These are phyloP conservation scores for Russula griseocarnosa DNA, from an alignment of 768 basidiomycete genomes.

Conservation along the genomic window DNA sequence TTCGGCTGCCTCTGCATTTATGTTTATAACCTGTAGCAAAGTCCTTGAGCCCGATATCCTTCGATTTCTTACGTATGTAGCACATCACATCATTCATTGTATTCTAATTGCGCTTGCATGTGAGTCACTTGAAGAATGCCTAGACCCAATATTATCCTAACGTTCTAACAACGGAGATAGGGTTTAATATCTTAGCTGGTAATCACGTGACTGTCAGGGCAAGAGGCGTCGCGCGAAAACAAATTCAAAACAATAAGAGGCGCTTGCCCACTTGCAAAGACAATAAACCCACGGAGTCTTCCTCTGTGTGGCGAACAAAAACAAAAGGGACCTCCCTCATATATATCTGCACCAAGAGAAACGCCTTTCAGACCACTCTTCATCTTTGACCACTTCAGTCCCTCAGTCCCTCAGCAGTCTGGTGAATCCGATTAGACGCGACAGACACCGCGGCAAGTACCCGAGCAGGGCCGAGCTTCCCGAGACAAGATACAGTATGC, in stretches of 20 bases:
- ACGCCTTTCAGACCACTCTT: not conserved
- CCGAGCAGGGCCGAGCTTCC: no score
- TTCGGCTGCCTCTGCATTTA: conserved; percentile 1
- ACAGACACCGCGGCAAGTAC: no score
- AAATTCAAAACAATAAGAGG: no score
- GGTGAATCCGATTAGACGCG: not conserved
- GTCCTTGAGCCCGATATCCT: conserved; percentile 11
- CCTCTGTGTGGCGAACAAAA: conserved; percentile 14
- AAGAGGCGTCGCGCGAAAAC: not conserved
- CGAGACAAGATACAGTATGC: not conserved
- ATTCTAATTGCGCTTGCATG: conserved; percentile 4
- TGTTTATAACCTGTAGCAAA: conserved; percentile 23
- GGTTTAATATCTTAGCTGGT: not conserved
- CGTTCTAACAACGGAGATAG: no score
- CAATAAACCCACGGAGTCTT: conserved; percentile 8
- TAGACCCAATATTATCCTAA: not conserved
- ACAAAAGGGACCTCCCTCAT: conserved; percentile 12
- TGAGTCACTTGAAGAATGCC: not conserved
- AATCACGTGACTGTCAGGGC: not conserved
- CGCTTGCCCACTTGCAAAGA: not conserved
- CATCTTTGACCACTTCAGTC: conserved; percentile 14
- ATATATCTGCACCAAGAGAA: conserved; percentile 13
- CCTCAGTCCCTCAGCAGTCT: not conserved
- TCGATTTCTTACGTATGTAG: conserved; percentile 21
- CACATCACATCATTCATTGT: conserved; percentile 17